Evolutionary conservation across 2,329 filamentous ascomycete species (phyloP).

Genomic region (Sporothrix protearum): DNA sequence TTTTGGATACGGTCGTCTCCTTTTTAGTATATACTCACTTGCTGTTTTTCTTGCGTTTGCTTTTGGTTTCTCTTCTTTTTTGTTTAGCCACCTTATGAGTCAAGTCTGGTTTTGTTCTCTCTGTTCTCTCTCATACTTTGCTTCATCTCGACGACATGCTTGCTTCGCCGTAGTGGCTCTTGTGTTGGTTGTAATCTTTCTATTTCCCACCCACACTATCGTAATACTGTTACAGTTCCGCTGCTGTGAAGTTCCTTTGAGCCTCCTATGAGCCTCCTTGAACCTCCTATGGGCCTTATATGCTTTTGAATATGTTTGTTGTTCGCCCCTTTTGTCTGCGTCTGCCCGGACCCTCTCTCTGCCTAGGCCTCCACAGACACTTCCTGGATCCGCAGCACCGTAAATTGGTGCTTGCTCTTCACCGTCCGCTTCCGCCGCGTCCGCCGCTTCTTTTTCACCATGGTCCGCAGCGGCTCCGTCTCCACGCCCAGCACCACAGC

Average conservation of each 20-base stretch:
- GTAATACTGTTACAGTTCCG: background rate
- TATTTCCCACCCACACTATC: constrained; percentile 9
- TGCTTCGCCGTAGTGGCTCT: background rate
- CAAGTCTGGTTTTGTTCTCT: background rate
- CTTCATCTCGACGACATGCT: background rate
- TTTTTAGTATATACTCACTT: constrained; percentile 29
- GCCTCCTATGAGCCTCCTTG: background rate
- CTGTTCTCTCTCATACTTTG: background rate
- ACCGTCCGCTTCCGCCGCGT: constrained; percentile 70
- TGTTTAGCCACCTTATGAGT: constrained; percentile 1
- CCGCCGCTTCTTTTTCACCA: constrained; percentile 78
- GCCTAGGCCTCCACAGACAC: constrained; percentile 20
- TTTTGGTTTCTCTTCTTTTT: constrained; percentile 14
- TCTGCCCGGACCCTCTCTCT: background rate
- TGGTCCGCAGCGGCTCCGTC: constrained; percentile 70
- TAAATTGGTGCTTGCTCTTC: constrained; percentile 87
- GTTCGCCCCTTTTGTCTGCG: no score
- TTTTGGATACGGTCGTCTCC: background rate
- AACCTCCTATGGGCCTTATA: background rate
- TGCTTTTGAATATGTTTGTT: background rate
- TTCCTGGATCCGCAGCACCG: constrained; percentile 78
- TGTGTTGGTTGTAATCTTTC: background rate
- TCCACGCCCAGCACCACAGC: constrained; percentile 83
- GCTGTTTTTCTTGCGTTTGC: constrained; percentile 1
- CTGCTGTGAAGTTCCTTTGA: background rate